These are phyloP conservation scores for Skeletonema tropicum DNA, from an alignment of 108 stramenopile genomes.

Conservation along the genomic window DNA sequence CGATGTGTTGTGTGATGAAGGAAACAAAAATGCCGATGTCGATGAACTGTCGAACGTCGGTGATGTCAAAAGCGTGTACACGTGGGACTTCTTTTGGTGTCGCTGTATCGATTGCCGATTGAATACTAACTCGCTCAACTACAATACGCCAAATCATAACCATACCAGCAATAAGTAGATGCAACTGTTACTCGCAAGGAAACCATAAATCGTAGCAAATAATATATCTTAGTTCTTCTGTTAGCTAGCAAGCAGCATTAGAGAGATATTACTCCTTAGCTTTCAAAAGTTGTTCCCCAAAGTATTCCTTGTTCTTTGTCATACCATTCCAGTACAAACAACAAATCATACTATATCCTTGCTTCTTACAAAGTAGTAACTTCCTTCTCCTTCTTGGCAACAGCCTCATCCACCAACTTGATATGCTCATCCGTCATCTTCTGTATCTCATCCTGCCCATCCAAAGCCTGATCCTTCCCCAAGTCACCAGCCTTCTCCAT, in stretches of 20 bases:
- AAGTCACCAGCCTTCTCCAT: conserved; percentile 87
- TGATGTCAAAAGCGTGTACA: background rate
- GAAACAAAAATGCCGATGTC: background rate
- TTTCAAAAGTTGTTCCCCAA: background rate
- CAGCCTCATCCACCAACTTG: conserved; percentile 90
- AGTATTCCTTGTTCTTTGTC: background rate
- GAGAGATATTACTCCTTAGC: background rate
- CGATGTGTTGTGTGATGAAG: background rate
- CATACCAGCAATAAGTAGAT: too few species aligned
- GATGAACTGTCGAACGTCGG: too few species aligned
- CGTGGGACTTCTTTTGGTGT: too few species aligned
- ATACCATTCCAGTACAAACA: background rate
- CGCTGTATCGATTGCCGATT: too few species aligned
- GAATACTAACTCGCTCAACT: too few species aligned
- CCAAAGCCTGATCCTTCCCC: conserved; percentile 86
- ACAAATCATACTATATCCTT: background rate
- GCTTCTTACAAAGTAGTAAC: conserved; percentile 84
- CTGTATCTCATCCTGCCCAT: conserved; percentile 84
- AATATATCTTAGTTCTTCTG: too few species aligned
- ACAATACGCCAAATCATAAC: too few species aligned
- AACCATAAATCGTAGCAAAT: too few species aligned
- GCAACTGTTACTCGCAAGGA: too few species aligned
- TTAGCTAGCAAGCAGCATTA: too few species aligned
- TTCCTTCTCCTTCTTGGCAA: conserved; percentile 93
- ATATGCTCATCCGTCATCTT: conserved; percentile 88